Conservation (phyloP, 1,139 yeast species). For the Meyerozyma carpophila region DNA sequence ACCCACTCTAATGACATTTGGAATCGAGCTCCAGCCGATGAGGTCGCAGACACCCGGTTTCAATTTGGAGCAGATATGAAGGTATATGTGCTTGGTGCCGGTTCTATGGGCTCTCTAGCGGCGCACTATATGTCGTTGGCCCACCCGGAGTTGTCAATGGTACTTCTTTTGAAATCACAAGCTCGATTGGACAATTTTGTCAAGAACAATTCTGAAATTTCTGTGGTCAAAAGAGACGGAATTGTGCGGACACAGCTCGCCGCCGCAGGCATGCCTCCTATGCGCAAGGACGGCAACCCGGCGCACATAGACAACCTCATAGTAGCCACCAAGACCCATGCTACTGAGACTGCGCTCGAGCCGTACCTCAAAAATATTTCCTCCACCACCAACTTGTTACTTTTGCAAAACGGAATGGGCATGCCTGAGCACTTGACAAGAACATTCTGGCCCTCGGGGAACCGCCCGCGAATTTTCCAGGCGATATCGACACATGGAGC, state of each 20-base stretch:
- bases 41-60: neutral
- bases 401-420: conserved; percentile 82
- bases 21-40: neutral
- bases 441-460: conserved; percentile 47
- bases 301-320: conserved; percentile 46
- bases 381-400: conserved; percentile 46
- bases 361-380: conserved; percentile 38
- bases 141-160: conserved; percentile 26
- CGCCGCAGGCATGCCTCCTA: conserved; percentile 7
- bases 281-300: conserved; percentile 4
- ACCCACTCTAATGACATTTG: neutral
- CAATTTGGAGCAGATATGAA: conserved; percentile 11
- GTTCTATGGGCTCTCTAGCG: conserved; percentile 37
- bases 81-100: conserved; percentile 38
- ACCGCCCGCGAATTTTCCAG: conserved; percentile 56
- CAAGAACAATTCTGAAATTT: conserved; percentile 30
- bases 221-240: conserved; percentile 18
- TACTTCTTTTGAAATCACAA: conserved; percentile 37
- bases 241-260: conserved; percentile 7
- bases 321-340: conserved; percentile 61
- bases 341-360: conserved; percentile 41
- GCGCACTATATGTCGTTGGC: conserved; percentile 32
- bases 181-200: conserved; percentile 34
- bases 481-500: conserved; percentile 87
- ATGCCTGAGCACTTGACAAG: conserved; percentile 48